Conservation (phyloP, 2,329 filamentous ascomycete genomes). For the Botrytis sinoallii region DNA sequence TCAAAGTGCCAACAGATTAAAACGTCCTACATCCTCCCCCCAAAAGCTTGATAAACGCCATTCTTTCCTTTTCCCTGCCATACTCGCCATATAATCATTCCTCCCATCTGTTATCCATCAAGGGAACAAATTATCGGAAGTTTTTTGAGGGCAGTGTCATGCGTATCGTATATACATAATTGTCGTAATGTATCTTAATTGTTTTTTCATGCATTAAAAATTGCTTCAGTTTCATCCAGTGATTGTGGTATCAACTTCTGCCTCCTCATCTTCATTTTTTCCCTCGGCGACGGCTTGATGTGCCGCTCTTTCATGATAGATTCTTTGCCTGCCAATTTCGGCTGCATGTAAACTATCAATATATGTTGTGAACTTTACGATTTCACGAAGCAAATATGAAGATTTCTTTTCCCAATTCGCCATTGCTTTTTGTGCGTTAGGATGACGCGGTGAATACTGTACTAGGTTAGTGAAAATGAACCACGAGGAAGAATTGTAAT, state of each 20-base stretch:
- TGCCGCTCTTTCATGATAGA: conserved; percentile 59
- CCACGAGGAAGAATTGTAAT: background rate
- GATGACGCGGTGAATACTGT: conserved; percentile 76
- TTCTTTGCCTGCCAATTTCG: conserved; percentile 61
- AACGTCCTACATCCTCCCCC: background rate
- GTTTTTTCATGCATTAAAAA: background rate
- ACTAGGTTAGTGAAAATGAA: background rate
- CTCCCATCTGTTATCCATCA: background rate
- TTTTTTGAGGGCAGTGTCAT: background rate
- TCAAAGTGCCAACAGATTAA: background rate
- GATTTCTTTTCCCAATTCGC: conserved; percentile 97
- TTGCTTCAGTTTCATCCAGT: background rate
- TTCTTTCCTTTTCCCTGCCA: background rate
- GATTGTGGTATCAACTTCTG: conserved; percentile 5
- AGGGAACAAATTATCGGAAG: background rate
- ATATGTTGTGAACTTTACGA: conserved; percentile 95
- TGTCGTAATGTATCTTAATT: conserved; percentile 9
- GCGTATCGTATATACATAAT: conserved; percentile 15
- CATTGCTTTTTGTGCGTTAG: conserved; percentile 81
- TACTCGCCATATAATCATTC: background rate
- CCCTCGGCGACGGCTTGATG: conserved; percentile 26
- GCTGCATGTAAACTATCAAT: conserved; percentile 80
- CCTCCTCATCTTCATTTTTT: conserved; percentile 25
- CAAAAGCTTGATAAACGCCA: background rate
- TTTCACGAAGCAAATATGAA: conserved; percentile 84